Conservation (phyloP, 148 eudicot species). For the Rhododendron griersonianum region DNA sequence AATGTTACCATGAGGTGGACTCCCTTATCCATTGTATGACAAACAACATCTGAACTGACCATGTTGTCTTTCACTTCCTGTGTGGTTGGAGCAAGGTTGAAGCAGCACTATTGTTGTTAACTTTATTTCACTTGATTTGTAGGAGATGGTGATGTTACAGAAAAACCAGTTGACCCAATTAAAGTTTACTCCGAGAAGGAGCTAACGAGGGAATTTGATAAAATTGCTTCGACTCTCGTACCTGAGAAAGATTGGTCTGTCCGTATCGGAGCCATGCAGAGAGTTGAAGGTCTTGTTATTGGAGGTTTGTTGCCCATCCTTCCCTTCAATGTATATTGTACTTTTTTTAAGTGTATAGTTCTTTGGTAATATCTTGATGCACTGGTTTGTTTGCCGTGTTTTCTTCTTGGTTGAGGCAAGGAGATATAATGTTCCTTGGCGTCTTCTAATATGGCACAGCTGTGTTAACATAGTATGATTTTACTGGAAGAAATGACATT, state of each 20-base stretch:
- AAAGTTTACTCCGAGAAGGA: conserved; percentile 92
- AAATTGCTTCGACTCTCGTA: conserved; percentile 73
- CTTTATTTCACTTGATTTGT: conserved; percentile 15
- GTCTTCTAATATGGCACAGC: not conserved
- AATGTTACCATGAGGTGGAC: not conserved
- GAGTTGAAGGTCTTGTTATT: conserved; percentile 84
- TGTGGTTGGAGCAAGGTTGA: not conserved
- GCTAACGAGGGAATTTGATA: conserved; percentile 87
- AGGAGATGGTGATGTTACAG: conserved; percentile 85
- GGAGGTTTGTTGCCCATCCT: conserved; percentile 55
- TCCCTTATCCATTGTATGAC: not conserved
- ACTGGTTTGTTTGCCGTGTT: not conserved
- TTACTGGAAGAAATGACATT: not conserved
- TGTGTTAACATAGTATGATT: not conserved
- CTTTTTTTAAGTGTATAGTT: not conserved
- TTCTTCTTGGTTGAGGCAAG: not conserved
- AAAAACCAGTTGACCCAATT: conserved; percentile 85
- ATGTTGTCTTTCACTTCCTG: not conserved
- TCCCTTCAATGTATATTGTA: not conserved
- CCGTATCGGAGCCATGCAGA: conserved; percentile 94
- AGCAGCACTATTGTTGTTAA: not conserved
- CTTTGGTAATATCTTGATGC: not conserved
- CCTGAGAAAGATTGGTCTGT: conserved; percentile 99
- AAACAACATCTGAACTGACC: not conserved
- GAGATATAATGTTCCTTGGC: not conserved